Evolutionary conservation across 2,329 filamentous ascomycete species (phyloP).

Genomic region (Metarhizium sp.): DNA sequence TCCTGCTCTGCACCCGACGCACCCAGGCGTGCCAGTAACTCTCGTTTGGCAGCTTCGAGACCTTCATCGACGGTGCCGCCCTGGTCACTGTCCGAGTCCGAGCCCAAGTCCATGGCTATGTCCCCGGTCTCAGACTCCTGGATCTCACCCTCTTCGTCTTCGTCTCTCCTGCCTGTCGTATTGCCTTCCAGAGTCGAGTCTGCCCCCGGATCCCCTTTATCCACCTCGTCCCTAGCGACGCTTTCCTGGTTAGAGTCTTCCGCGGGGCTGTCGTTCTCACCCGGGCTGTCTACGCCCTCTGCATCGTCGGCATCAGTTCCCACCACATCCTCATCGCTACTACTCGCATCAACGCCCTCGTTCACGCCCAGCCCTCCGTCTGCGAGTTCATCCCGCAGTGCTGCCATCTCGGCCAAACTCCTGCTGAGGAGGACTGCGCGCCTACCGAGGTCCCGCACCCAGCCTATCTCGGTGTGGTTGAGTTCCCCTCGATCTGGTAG

Average conservation of each 20-base stretch:
- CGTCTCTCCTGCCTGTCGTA: conserved; percentile 8
- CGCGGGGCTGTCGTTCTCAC: not conserved
- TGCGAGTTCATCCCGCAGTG: conserved; percentile 32
- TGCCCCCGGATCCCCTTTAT: conserved; percentile 10
- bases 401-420: conserved; percentile 43
- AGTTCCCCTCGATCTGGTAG: conserved; percentile 68
- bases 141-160: conserved; percentile 6
- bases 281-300: conserved; percentile 16
- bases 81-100: conserved; percentile 15
- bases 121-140: conserved; percentile 13
- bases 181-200: not conserved
- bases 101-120: conserved; percentile 33
- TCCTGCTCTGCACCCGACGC: conserved; percentile 12
- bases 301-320: conserved; percentile 20
- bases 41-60: conserved; percentile 38
- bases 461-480: conserved; percentile 64
- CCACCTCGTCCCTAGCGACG: not conserved
- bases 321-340: conserved; percentile 27
- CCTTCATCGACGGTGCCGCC: conserved; percentile 27
- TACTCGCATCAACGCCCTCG: conserved; percentile 38
- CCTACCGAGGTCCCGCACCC: conserved; percentile 71
- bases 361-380: conserved; percentile 31
- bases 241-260: conserved; percentile 8
- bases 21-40: conserved; percentile 37
- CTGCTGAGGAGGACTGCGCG: conserved; percentile 55